Conservation (phyloP, 2,329 filamentous ascomycete species). For the Ascochyta pisi region DNA sequence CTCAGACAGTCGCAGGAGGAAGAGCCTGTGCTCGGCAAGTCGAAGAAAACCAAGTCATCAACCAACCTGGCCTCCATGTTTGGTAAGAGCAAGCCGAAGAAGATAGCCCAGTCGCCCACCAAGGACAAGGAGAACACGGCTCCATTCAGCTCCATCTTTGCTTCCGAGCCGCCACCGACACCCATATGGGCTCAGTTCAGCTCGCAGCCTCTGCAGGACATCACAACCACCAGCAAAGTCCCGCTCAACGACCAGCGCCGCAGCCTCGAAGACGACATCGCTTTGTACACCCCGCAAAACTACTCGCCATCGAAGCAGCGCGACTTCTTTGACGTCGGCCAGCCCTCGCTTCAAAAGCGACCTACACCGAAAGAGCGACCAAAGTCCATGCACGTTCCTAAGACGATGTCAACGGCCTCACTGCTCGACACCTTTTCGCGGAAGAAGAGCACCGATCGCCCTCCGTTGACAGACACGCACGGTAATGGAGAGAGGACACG, state of each 20-base stretch:
- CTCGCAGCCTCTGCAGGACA: conserved; percentile 43
- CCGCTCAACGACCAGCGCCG: conserved; percentile 54
- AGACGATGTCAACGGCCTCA: conserved; percentile 51
- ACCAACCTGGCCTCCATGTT: conserved; percentile 82
- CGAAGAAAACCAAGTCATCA: conserved; percentile 80
- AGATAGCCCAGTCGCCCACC: conserved; percentile 57
- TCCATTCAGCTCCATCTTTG: conserved; percentile 58
- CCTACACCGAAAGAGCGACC: conserved; percentile 53
- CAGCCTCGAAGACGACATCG: conserved; percentile 62
- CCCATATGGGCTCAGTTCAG: conserved; percentile 85
- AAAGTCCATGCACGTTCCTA: conserved; percentile 58
- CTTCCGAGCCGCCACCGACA: conserved; percentile 56
- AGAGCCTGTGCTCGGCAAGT: conserved; percentile 47
- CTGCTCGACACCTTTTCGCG: conserved; percentile 50
- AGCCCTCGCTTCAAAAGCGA: conserved; percentile 50
- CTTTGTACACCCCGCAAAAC: conserved; percentile 64
- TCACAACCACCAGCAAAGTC: conserved; percentile 50
- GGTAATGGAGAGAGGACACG: conserved; percentile 40
- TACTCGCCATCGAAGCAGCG: conserved; percentile 68
- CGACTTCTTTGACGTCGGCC: conserved; percentile 64
- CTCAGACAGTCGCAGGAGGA: conserved; percentile 37
- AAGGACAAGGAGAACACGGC: conserved; percentile 80
- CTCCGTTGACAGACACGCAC: conserved; percentile 43
- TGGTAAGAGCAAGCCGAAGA: conserved; percentile 72
- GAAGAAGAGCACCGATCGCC: conserved; percentile 46